Percentiles rank a stretch among this genome's conserved stretches.
phyloP scores from a whole-genome alignment of 1,284 basidiomycete genomes.

The Trichosporon sp. region DNA sequence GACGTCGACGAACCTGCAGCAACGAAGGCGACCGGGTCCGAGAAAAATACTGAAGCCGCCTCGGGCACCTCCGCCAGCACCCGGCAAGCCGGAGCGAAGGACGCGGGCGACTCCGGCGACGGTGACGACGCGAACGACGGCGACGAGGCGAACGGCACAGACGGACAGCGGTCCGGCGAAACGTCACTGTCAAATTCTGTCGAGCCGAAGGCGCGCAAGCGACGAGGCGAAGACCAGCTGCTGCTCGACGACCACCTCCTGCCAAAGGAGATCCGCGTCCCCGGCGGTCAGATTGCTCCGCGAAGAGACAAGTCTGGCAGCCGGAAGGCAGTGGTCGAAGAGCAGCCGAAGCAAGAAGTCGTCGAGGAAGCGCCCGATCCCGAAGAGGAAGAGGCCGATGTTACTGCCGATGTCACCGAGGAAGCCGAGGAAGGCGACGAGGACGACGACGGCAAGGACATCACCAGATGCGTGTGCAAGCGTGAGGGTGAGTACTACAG shows the following conservation, averaged over 20 bases:
- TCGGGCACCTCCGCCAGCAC: conserved; percentile 24
- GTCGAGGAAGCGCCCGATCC: conserved; percentile 12
- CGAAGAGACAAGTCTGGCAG: conserved; percentile 13
- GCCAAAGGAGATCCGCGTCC: conserved; percentile 33
- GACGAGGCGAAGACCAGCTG: conserved; percentile 40
- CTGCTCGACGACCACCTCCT: conserved; percentile 41
- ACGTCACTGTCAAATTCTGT: conserved; percentile 5
- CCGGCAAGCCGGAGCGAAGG: conserved; percentile 17
- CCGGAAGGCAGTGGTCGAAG: conserved; percentile 1
- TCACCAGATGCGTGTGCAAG: conserved; percentile 92
- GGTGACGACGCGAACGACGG: conserved; percentile 5
- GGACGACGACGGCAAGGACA: conserved; percentile 65
- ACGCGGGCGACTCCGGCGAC: conserved; percentile 8
- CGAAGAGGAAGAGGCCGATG: conserved; percentile 50
- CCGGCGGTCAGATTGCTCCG: conserved; percentile 9
- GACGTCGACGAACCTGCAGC: conserved; percentile 35
- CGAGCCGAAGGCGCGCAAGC: conserved; percentile 22
- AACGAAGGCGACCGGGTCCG: conserved; percentile 8
- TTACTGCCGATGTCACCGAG: conserved; percentile 53
- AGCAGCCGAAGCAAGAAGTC: conserved; percentile 7
- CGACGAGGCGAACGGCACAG: not conserved
- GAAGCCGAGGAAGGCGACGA: conserved; percentile 53
- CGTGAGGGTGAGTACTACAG: conserved; percentile 62
- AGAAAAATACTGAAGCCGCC: not conserved
- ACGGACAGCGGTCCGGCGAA: not conserved